phyloP scores from a whole-genome alignment of 2,329 filamentous ascomycete genomes.

The Scedosporium boydii region DNA sequence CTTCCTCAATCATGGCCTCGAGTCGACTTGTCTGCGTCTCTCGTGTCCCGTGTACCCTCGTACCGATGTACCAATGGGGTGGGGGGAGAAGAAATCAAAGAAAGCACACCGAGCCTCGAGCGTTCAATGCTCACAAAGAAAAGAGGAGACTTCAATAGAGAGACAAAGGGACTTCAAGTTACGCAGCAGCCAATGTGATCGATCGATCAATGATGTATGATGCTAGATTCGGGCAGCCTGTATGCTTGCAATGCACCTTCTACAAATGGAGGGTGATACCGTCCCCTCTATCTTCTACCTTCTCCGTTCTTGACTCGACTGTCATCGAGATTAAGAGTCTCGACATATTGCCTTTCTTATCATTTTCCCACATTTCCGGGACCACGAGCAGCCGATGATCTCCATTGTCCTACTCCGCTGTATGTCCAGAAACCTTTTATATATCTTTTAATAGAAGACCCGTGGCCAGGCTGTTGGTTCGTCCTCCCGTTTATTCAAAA shows the following conservation, averaged over 20 bases:
- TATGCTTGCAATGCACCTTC: neutral
- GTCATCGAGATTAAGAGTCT: neutral
- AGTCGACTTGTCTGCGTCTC: neutral
- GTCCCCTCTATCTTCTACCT: neutral
- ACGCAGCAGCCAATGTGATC: neutral
- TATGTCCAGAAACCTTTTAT: neutral
- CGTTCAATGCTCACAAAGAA: neutral
- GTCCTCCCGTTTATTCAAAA: neutral
- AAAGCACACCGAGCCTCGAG: neutral
- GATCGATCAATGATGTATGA: neutral
- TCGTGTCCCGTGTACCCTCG: neutral
- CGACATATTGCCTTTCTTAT: neutral
- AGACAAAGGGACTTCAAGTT: neutral
- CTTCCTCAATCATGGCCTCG: neutral
- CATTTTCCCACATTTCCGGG: neutral
- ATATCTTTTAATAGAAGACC: neutral
- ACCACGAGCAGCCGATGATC: neutral
- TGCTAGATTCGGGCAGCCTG: neutral
- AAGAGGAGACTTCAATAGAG: neutral
- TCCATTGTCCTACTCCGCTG: neutral
- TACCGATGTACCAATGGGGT: neutral
- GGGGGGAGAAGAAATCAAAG: neutral
- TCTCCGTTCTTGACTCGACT: too few species aligned
- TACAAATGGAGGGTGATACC: neutral
- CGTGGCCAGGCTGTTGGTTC: neutral